phyloP scores from a whole-genome alignment of 768 basidiomycete genomes.

The Pleurotus cornucopiae region DNA sequence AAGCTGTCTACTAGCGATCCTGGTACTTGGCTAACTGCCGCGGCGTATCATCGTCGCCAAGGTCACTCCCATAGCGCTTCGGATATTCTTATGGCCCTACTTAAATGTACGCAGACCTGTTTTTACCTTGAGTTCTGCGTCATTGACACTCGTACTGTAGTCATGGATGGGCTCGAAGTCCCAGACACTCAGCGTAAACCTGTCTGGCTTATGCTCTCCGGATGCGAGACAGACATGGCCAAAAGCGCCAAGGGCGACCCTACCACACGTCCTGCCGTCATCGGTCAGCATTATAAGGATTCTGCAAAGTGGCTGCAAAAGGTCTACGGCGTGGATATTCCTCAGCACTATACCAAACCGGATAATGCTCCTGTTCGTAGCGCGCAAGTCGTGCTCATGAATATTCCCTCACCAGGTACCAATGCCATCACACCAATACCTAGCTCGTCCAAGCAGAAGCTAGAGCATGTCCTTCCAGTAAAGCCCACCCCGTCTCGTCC shows the following conservation, averaged over 20 bases:
- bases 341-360: background rate
- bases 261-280: slow-evolving; percentile 20
- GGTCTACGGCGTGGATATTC: slow-evolving; percentile 33
- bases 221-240: slow-evolving; percentile 49
- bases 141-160: slow-evolving; percentile 17
- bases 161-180: slow-evolving; percentile 32
- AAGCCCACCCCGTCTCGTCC: background rate
- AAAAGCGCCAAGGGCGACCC: slow-evolving; percentile 22
- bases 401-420: background rate
- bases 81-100: slow-evolving; percentile 37
- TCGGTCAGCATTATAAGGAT: slow-evolving; percentile 31
- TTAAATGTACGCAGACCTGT: slow-evolving; percentile 34
- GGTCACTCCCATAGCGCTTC: slow-evolving; percentile 43
- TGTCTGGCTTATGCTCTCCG: slow-evolving; percentile 47
- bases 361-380: background rate
- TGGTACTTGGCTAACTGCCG: slow-evolving; percentile 55
- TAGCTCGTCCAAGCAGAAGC: background rate
- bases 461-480: background rate
- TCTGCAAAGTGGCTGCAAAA: slow-evolving; percentile 43
- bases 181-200: slow-evolving; percentile 39
- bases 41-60: slow-evolving; percentile 45
- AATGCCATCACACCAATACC: background rate
- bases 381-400: background rate
- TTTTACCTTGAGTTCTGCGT: background rate
- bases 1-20: slow-evolving; percentile 40